Base-by-base conservation (phyloP, 129 eudicot species). In the Artemisia argyi region DNA sequence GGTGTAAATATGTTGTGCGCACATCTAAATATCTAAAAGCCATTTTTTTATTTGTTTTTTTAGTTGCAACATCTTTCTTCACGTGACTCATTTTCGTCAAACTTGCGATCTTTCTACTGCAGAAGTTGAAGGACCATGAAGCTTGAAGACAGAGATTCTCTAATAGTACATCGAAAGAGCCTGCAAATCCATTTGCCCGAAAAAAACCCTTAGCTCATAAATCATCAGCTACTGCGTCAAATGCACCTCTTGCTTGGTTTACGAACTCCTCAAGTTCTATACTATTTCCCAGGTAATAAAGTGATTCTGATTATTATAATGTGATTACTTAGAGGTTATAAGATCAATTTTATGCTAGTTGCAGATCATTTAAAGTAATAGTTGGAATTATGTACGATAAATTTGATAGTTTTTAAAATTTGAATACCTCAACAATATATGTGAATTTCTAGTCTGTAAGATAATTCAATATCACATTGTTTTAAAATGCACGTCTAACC, bases 101-200 rank as follows among this genome's bases (percentile, higher is more conserved):
- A n/a, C n/a, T 53, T 74, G 44, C 57, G 14, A 50, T 60, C 5
- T 71, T 65, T 68, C 48, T 67, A 15, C 46, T 77, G 79, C 88
- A 92, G 98, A 89, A 89, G 73, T 65, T 92, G 76, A 92, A 92
- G 81, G 91, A 85, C 71, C 89, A 87, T 68, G 98, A 92, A 61
- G 87, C 81, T 72, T 79, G 98, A 71, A 32, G 98, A 52, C 98
- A 92, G 53, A 76, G 86, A 63, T 89, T 86, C 78, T 83, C 95
- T 73, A 80, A 94, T 42, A 81, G 79, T n/a, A 80, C 80, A 51
- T 76, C 97, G 49, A 92, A 87, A 79, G 96, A 89, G 71, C 39
- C 86, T 53, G 55, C 87, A 59, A 89, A 89, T 72, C 96, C 98
- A 56, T 92, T 92, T 77, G 82, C 91, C 57, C 88, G 95, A 16